Percentiles rank a stretch among this genome's conserved stretches.
These are phyloP conservation scores for Botryosphaeria agaves DNA, from an alignment of 2,329 filamentous ascomycete species.

Conservation along the genomic window DNA sequence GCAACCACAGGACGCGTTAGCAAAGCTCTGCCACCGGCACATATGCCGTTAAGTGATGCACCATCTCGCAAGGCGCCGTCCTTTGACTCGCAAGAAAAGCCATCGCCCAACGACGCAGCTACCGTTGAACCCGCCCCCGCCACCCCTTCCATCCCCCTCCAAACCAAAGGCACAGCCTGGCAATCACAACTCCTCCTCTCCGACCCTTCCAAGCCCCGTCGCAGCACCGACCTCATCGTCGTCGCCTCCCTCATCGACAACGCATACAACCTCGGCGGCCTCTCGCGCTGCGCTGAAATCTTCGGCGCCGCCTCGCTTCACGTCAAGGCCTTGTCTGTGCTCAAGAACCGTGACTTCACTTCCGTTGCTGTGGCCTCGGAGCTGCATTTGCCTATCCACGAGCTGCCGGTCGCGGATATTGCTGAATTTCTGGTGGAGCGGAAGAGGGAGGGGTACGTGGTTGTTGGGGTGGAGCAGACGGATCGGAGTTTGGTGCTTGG, in stretches of 20 bases:
- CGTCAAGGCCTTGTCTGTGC: slow-evolving; percentile 22
- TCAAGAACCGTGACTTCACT: slow-evolving; percentile 29
- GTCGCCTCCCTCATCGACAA: slow-evolving; percentile 33
- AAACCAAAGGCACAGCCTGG: slow-evolving; percentile 32
- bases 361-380: slow-evolving; percentile 31
- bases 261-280: slow-evolving; percentile 31
- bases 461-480: slow-evolving; percentile 38
- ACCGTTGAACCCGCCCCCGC: slow-evolving; percentile 3
- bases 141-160: slow-evolving; percentile 19
- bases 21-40: slow-evolving; percentile 8
- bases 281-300: slow-evolving; percentile 32
- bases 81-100: no score
- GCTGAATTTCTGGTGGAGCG: slow-evolving; percentile 21
- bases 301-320: slow-evolving; percentile 30
- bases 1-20: not conserved
- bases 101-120: no score
- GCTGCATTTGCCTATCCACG: slow-evolving; percentile 28
- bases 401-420: slow-evolving; percentile 14
- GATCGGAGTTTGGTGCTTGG: slow-evolving; percentile 30
- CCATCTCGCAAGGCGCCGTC: not conserved
- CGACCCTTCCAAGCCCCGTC: slow-evolving; percentile 8
- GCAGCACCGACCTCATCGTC: slow-evolving; percentile 22
- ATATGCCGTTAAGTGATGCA: slow-evolving; percentile 14
- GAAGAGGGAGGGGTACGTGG: slow-evolving; percentile 28
- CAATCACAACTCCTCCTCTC: slow-evolving; percentile 17